Evolutionary conservation across 2,329 filamentous ascomycete species (phyloP).

Genomic region (Calonectria leucothoes): DNA sequence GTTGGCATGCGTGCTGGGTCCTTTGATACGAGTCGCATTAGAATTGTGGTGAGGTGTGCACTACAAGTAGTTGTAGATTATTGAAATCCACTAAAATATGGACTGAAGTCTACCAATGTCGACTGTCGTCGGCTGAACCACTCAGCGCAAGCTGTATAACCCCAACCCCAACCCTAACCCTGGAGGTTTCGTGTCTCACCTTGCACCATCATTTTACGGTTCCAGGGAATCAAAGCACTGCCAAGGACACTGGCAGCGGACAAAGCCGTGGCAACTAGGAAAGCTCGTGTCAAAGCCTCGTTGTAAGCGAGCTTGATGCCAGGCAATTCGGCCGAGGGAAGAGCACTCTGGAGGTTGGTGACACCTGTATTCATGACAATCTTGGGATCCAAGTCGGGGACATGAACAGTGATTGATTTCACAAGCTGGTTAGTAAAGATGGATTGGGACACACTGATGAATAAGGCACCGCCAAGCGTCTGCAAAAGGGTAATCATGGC

Average conservation of each 20-base stretch:
- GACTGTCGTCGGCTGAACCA: not conserved
- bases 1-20: too few species aligned
- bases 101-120: too few species aligned
- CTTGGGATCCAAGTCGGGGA: not conserved
- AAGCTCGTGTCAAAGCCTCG: not conserved
- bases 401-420: not conserved
- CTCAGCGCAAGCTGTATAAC: not conserved
- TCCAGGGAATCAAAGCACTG: not conserved
- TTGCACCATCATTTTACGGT: not conserved
- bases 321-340: not conserved
- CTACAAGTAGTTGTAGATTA: too few species aligned
- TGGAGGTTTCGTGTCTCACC: accelerated
- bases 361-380: not conserved
- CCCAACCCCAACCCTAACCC: not conserved
- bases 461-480: not conserved
- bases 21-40: too few species aligned
- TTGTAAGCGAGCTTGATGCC: not conserved
- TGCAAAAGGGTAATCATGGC: not conserved
- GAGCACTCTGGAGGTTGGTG: not conserved
- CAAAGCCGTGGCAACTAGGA: not conserved
- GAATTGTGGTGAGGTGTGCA: too few species aligned
- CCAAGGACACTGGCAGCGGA: not conserved
- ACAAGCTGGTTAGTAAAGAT: not conserved
- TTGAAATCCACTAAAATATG: too few species aligned
- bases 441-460: not conserved